Evolutionary conservation across 768 basidiomycete genomes (phyloP), one percentile per base, ranked within the genome.

Genomic region (Lanmaoa pseudosensibilis): DNA sequence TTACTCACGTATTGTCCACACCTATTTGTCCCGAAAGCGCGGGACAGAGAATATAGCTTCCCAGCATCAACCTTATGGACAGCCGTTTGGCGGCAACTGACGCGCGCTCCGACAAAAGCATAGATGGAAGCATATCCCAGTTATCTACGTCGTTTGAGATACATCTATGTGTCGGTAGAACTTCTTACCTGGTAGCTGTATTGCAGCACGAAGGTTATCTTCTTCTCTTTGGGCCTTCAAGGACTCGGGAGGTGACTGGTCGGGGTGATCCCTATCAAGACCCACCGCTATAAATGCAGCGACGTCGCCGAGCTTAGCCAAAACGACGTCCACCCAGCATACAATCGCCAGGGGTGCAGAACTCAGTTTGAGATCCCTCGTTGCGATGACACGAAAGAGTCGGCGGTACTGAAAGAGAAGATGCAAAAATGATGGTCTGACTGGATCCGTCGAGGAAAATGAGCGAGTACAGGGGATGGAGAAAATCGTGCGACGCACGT

Each of bases 1-100:
- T 37, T 40, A 69, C 69, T 61, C 46, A 69, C 69, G 36, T 47
- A n/a, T 49, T 45, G 44, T 63, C 69, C 37, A 48, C 43, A 13
- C 55, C 46, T 9, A n/a, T 46, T 21, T 49, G 55, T 38, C 58
- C 56, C 19, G 54, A 65, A 16, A 69, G 64, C 12, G 77, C 75
- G 9, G 80, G 78, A 16, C 63, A 67, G 56, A 91, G 69, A 27
- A 91, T 74, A 62, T 83, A 80, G 39, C 74, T 75, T 18, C 78
- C 82, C 60, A 87, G 83, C 46, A 80, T 50, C 33, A 92, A 69
- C 30, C 76, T 78, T n/a, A 83, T 61, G 8, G 83, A 78, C 40
- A 90, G 67, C 4, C 88, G 80, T 62, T 78, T 79, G 6, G 85
- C 78, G 19, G 86, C 85, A 27, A 83, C 80, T 19, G 90, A 90